Evolutionary conservation across 179 eudicot species (phyloP), one percentile per base, ranked within the genome.

Genomic region (Nepenthes alata): DNA sequence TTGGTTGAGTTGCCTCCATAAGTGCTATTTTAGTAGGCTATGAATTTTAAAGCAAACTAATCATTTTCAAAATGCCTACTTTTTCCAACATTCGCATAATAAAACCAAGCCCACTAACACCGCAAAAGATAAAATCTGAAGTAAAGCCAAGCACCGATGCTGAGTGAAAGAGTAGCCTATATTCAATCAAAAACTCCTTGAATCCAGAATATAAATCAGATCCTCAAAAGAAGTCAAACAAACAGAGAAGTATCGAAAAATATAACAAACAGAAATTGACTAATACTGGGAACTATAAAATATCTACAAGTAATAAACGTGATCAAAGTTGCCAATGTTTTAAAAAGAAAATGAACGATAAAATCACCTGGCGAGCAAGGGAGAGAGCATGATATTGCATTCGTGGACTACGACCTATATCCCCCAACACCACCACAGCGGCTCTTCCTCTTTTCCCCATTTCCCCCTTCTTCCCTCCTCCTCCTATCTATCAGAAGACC

Each of bases 321-420:
- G n/a, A 49, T 2, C 52, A 49, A 49, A 49, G 9, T 25, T 25
- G 25, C 25, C 25, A 25, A 25, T 25, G 25, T 25, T 25, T 25
- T 25, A 41, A 41, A 52, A 11, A 52, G 6, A 52, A 12, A 52
- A n/a, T 13, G n/a, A 52, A 45, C 2, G 35, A 25, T 25, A 11
- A 58, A 35, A n/a, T 1, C 6, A 71, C 95, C 93, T 89, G 98
- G 50, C 71, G 86, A 58, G 96, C 90, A 66, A 93, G 95, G 58
- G 95, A 93, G 64, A 93, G 89, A 37, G 98, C 88, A 25, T 89
- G 98, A 64, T 89, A 93, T 15, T 89, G 98, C 98, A 93, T 89
- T 41, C 95, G 82, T 36, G 98, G 95, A 73, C 98, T 89, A 35
- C 95, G 95, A 54, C 98, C 96, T 11, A 91, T 76, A 67, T 91